phyloP scores from a whole-genome alignment of 176 grass and related monocot genomes.

The Oryza australiensis region DNA sequence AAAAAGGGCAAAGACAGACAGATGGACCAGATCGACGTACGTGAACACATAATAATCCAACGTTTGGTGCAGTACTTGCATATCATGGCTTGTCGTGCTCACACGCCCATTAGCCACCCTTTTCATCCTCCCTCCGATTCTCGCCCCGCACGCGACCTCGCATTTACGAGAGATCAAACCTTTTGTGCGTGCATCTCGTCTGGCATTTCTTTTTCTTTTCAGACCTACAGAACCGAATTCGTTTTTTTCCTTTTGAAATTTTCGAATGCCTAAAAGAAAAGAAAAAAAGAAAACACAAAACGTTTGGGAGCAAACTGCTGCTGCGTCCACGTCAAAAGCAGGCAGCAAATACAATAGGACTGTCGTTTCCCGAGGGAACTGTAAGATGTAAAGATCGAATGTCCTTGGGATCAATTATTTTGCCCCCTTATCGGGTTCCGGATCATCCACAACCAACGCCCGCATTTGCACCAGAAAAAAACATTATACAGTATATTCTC shows the following conservation, averaged over 20 bases:
- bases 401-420: constrained; percentile 37
- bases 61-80: background rate
- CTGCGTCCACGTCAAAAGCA: background rate
- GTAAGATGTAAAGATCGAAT: constrained; percentile 32
- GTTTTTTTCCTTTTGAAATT: background rate
- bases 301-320: background rate
- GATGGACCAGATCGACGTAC: background rate
- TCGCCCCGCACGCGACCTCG: background rate
- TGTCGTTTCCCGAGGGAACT: constrained; percentile 20
- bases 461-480: background rate
- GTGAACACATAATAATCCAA: background rate
- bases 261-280: background rate
- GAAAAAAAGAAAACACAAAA: background rate
- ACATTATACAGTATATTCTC: background rate
- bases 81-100: background rate
- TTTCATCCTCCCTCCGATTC: background rate
- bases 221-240: background rate
- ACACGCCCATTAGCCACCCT: background rate
- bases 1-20: background rate
- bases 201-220: background rate
- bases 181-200: background rate
- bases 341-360: background rate
- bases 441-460: background rate
- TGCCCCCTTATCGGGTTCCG: constrained; percentile 7
- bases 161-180: background rate